Evolutionary conservation across 129 eudicot genomes (phyloP).

Genomic region (Flaveria trinervia): DNA sequence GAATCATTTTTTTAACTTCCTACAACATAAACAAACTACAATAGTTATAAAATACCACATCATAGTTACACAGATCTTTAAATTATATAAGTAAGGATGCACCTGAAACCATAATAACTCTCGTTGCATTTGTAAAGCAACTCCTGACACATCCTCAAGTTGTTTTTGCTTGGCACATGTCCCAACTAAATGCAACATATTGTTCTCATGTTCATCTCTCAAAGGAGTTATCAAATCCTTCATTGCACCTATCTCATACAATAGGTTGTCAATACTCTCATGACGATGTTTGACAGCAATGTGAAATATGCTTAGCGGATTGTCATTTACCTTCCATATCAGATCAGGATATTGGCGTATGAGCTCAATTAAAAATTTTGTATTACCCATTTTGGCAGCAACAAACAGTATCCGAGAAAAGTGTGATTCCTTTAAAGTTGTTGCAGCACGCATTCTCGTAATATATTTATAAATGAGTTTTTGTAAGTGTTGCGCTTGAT

Average conservation of each 20-base stretch:
- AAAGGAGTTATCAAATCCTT: constrained; percentile 11
- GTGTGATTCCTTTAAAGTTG: not conserved
- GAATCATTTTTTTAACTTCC: constrained; percentile 23
- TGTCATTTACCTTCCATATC: constrained; percentile 12
- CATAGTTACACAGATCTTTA: not conserved
- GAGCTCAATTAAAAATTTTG: constrained; percentile 2
- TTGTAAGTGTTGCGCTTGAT: not conserved
- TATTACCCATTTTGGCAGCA: constrained; percentile 10
- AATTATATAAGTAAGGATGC: not conserved
- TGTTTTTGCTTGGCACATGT: constrained; percentile 1
- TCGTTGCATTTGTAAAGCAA: constrained; percentile 28
- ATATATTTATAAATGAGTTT: not conserved
- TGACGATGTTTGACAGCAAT: constrained; percentile 11
- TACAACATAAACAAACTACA: not conserved
- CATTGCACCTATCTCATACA: constrained; percentile 20
- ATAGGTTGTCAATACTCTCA: constrained; percentile 6
- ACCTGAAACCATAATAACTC: constrained; percentile 25
- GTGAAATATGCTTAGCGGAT: not conserved
- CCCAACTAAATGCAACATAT: constrained; percentile 23
- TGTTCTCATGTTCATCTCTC: not conserved
- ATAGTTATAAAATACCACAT: constrained; percentile 2
- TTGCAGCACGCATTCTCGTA: not conserved
- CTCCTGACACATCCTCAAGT: constrained; percentile 23
- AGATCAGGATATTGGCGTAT: not conserved
- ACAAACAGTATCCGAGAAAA: not conserved